Evolutionary conservation across 2,329 filamentous ascomycete genomes (phyloP).

Genomic region (Phyllosticta citrichinensis): DNA sequence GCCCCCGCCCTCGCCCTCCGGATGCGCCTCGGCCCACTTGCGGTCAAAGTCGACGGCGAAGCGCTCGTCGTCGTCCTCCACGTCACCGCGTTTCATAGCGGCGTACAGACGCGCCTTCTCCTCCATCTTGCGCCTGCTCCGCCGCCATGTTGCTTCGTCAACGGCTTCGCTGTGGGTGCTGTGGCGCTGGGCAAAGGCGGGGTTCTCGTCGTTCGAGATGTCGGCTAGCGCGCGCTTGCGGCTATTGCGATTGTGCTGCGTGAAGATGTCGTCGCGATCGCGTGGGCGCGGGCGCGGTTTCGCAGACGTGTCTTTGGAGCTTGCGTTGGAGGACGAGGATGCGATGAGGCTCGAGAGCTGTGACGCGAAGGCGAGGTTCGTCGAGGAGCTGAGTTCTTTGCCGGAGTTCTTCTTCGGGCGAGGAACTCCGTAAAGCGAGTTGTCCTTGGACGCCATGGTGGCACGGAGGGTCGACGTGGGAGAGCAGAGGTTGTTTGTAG

Average conservation of each 20-base stretch:
- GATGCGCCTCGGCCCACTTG: conserved; percentile 75
- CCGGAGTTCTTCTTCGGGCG: conserved; percentile 54
- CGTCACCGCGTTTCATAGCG: conserved; percentile 79
- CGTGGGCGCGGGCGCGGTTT: conserved; percentile 44
- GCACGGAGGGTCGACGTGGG: not conserved
- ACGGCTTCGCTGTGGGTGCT: conserved; percentile 52
- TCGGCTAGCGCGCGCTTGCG: conserved; percentile 54
- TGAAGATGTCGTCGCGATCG: conserved; percentile 61
- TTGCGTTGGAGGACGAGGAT: conserved; percentile 31
- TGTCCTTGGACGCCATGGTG: conserved; percentile 36
- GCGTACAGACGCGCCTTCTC: conserved; percentile 83
- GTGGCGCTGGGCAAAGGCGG: conserved; percentile 51
- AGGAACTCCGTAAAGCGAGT: conserved; percentile 66
- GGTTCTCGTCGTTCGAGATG: conserved; percentile 40
- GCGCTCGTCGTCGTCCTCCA: conserved; percentile 52
- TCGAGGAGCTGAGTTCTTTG: conserved; percentile 59
- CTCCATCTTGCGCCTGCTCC: conserved; percentile 73
- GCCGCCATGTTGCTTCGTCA: conserved; percentile 48
- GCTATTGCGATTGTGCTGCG: conserved; percentile 51
- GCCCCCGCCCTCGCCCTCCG: conserved; percentile 19
- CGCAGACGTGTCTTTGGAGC: conserved; percentile 29
- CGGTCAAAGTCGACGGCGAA: conserved; percentile 84
- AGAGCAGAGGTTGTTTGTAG: not conserved
- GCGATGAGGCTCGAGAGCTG: conserved; percentile 76
- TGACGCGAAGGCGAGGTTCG: conserved; percentile 74